These are phyloP conservation scores for Diplodia corticola DNA, from an alignment of 2,329 filamentous ascomycete species.

Conservation along the genomic window DNA sequence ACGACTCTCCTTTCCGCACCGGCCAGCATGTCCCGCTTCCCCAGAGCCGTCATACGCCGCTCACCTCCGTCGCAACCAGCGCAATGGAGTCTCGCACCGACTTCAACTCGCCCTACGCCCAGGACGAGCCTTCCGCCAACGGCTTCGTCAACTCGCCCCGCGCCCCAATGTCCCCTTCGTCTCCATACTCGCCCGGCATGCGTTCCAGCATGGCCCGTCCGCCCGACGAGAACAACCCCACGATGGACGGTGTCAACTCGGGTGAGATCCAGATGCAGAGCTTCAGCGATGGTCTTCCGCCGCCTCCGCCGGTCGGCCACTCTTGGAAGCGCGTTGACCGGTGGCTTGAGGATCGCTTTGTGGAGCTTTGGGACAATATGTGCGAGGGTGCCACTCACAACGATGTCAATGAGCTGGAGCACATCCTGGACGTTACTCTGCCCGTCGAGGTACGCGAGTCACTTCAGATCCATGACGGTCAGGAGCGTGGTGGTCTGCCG, in stretches of 20 bases:
- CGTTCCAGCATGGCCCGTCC: slow-evolving; percentile 72
- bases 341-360: slow-evolving; percentile 94
- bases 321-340: slow-evolving; percentile 93
- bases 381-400: slow-evolving; percentile 90
- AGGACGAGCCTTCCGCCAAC: slow-evolving; percentile 64
- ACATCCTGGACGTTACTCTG: slow-evolving; percentile 90
- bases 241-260: slow-evolving; percentile 63
- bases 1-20: slow-evolving; percentile 89
- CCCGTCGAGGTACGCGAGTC: slow-evolving; percentile 94
- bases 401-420: slow-evolving; percentile 94
- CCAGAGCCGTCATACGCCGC: slow-evolving; percentile 75
- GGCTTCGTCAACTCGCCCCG: slow-evolving; percentile 62
- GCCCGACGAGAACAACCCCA: slow-evolving; percentile 62
- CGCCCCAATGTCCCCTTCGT: slow-evolving; percentile 59
- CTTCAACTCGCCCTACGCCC: slow-evolving; percentile 74
- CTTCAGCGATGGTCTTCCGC: slow-evolving; percentile 88
- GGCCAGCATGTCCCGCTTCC: slow-evolving; percentile 87
- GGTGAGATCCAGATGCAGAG: slow-evolving; percentile 96
- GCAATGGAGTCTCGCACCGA: slow-evolving; percentile 87
- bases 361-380: slow-evolving; percentile 89
- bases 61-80: slow-evolving; percentile 82
- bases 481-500: slow-evolving; percentile 86
- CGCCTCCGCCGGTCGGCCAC: slow-evolving; percentile 81
- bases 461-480: slow-evolving; percentile 87
- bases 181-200: slow-evolving; percentile 88